Percentiles rank a stretch among this genome's conserved stretches.
Evolutionary conservation across 768 basidiomycete species (phyloP).

Genomic region (Amanita muscaria): DNA sequence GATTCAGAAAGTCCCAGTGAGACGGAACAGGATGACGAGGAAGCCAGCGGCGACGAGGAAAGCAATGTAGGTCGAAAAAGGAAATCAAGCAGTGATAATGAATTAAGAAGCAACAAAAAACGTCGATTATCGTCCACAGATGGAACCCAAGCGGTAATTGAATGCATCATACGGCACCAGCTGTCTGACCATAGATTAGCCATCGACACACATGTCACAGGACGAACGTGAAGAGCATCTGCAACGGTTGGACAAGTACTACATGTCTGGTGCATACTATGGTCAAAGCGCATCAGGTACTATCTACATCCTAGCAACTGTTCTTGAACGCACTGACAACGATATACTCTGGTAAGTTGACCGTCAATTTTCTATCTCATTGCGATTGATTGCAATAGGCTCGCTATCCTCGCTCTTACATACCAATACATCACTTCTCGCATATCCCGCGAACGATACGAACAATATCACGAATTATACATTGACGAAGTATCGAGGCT

Average conservation of each 20-base stretch:
- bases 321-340: conserved; percentile 88
- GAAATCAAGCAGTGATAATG: conserved; percentile 37
- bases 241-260: conserved; percentile 69
- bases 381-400: conserved; percentile 38
- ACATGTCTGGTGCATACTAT: conserved; percentile 74
- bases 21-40: conserved; percentile 36
- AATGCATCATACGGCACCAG: not conserved
- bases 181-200: conserved; percentile 19
- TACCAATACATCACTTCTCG: conserved; percentile 84
- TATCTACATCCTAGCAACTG: conserved; percentile 82
- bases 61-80: conserved; percentile 33
- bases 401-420: conserved; percentile 89
- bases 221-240: conserved; percentile 63
- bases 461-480: conserved; percentile 70
- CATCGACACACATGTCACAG: conserved; percentile 51
- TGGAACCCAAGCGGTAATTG: conserved; percentile 5
- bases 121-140: conserved; percentile 44
- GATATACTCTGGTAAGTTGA: conserved; percentile 77
- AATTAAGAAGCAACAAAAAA: conserved; percentile 43
- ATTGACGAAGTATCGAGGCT: conserved; percentile 90
- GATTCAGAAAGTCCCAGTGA: conserved; percentile 40
- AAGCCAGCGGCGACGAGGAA: conserved; percentile 32
- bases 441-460: conserved; percentile 83
- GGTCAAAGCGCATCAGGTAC: conserved; percentile 87
- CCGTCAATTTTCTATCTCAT: not conserved